A percentile compares a stretch with the other conserved stretches of the same genome.
These are phyloP conservation scores for Trichoderma koningiopsis DNA, from an alignment of 2,329 filamentous ascomycete species.

Conservation along the genomic window DNA sequence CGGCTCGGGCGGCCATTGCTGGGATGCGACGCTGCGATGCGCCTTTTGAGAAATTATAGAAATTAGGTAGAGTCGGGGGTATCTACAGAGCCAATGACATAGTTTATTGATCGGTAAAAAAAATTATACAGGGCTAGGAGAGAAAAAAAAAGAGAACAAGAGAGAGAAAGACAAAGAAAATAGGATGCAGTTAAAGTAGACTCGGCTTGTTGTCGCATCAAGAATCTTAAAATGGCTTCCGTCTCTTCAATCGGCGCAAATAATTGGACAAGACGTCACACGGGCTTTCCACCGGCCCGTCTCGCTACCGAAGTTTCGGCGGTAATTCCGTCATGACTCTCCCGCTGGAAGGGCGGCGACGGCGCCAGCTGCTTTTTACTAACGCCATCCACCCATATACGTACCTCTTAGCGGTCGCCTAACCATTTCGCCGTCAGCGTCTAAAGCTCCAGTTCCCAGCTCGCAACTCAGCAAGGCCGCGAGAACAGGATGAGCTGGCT, in stretches of 20 bases:
- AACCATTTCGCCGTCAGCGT: background rate
- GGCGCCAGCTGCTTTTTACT: background rate
- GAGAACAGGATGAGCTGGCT: slow-evolving; percentile 24
- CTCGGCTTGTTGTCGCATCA: background rate
- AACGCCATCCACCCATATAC: background rate
- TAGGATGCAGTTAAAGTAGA: background rate
- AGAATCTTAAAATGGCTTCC: background rate
- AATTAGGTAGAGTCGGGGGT: background rate
- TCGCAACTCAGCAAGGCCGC: background rate
- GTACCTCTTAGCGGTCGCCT: slow-evolving; percentile 6
- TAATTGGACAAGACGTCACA: slow-evolving; percentile 3
- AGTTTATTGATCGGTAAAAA: background rate
- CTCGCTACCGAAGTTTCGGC: slow-evolving; percentile 22
- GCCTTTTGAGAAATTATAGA: background rate
- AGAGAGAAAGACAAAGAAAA: background rate
- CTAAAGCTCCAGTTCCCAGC: slow-evolving; percentile 3
- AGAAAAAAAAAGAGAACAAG: background rate
- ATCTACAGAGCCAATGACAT: background rate
- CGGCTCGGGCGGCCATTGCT: slow-evolving; percentile 28
- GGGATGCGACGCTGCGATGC: background rate
- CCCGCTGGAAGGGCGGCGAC: background rate
- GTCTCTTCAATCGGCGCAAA: background rate
- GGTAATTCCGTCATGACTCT: slow-evolving; percentile 21
- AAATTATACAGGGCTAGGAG: background rate
- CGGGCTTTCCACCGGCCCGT: background rate